phyloP scores from a whole-genome alignment of 2,329 filamentous ascomycete species.

The Exophiala phaeomuriformis region DNA sequence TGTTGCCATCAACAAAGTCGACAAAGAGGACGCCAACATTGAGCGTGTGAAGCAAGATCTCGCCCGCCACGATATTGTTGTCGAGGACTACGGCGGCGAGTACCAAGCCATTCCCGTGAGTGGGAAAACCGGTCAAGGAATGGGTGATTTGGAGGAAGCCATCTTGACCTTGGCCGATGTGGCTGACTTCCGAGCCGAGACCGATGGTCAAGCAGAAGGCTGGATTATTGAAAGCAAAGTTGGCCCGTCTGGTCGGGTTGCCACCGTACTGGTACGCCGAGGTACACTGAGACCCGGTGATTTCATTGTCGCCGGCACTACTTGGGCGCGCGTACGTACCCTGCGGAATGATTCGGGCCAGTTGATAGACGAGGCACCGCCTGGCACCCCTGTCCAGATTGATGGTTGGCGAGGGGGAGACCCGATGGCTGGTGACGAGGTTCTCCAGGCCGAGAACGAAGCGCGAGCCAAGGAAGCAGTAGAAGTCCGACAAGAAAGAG shows the following conservation, averaged over 20 bases:
- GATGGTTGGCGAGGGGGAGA: slow-evolving; percentile 82
- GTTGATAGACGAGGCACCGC: slow-evolving; percentile 64
- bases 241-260: slow-evolving; percentile 74
- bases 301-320: slow-evolving; percentile 76
- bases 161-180: slow-evolving; percentile 80
- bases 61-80: slow-evolving; percentile 71
- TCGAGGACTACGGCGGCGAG: slow-evolving; percentile 92
- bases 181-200: slow-evolving; percentile 78
- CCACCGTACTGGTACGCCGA: slow-evolving; percentile 79
- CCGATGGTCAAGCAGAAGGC: slow-evolving; percentile 71
- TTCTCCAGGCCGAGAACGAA: slow-evolving; percentile 75
- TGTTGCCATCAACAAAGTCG: slow-evolving; percentile 95
- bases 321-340: slow-evolving; percentile 78
- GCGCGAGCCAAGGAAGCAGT: slow-evolving; percentile 70
- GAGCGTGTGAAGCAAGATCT: slow-evolving; percentile 86
- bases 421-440: slow-evolving; percentile 76
- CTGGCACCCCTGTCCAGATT: slow-evolving; percentile 84
- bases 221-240: slow-evolving; percentile 91
- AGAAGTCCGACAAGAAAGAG: slow-evolving; percentile 64
- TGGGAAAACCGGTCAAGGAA: slow-evolving; percentile 87
- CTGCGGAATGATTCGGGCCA: slow-evolving; percentile 78
- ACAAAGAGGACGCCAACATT: slow-evolving; percentile 73
- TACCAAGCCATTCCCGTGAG: slow-evolving; percentile 87
- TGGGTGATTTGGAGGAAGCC: slow-evolving; percentile 85
- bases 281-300: slow-evolving; percentile 78